phyloP scores from a whole-genome alignment of 169 alveolate genomes.

The Plasmodium blacklocki region DNA sequence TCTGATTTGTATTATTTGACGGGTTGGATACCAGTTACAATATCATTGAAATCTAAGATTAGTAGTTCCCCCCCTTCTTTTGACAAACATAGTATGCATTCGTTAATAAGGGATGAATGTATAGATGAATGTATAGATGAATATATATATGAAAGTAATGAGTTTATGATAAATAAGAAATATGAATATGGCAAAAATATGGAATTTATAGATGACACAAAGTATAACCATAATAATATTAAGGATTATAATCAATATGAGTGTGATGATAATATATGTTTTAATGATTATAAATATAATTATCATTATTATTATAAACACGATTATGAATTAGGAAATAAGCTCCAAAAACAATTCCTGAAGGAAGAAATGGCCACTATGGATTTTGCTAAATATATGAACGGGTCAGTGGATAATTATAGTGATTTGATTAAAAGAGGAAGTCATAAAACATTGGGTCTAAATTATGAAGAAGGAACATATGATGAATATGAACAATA shows the following conservation, averaged over 20 bases:
- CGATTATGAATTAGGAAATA: slow-evolving; percentile 26
- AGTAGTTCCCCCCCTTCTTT: slow-evolving; percentile 79
- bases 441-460: too few species aligned
- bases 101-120: neutral
- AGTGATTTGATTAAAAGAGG: slow-evolving; percentile 30
- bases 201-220: too few species aligned
- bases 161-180: too few species aligned
- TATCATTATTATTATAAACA: too few species aligned
- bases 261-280: too few species aligned
- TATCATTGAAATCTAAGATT: slow-evolving; percentile 82
- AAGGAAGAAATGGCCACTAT: slow-evolving; percentile 31
- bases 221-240: too few species aligned
- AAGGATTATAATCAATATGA: too few species aligned
- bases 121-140: too few species aligned
- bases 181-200: too few species aligned
- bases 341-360: slow-evolving; percentile 12
- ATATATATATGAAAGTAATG: too few species aligned
- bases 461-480: neutral
- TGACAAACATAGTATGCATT: slow-evolving; percentile 40
- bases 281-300: too few species aligned
- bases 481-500: neutral
- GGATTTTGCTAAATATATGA: slow-evolving; percentile 58
- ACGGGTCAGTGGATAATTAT: slow-evolving; percentile 42
- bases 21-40: slow-evolving; percentile 95
- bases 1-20: slow-evolving; percentile 93